Evolutionary conservation across 352 stramenopile genomes (phyloP).

Genomic region (Pythium plurisporium): DNA sequence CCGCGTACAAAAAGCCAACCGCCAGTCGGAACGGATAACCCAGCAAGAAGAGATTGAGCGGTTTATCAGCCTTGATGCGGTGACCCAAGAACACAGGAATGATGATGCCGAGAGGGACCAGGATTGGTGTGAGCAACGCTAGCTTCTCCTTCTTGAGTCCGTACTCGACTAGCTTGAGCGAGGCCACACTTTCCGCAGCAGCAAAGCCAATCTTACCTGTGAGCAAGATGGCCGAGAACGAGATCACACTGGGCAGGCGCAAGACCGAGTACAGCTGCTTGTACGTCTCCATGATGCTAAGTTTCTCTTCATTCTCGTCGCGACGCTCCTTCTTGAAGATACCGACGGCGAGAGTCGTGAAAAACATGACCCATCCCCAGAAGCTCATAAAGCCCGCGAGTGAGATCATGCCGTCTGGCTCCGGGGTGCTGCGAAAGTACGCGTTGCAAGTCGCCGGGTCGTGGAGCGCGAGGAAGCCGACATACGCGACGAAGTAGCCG

Average conservation of each 20-base stretch:
- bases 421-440: conserved; percentile 70
- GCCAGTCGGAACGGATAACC: conserved; percentile 85
- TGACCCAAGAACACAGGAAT: conserved; percentile 78
- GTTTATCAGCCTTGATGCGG: conserved; percentile 64
- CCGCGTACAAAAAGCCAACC: conserved; percentile 79
- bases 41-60: conserved; percentile 70
- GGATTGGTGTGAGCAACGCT: conserved; percentile 79
- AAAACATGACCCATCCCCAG: conserved; percentile 92
- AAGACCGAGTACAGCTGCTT: conserved; percentile 85
- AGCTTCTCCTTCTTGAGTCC: conserved; percentile 92
- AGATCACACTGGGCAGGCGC: conserved; percentile 81
- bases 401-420: conserved; percentile 77
- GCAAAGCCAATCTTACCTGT: conserved; percentile 92
- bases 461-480: conserved; percentile 98
- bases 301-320: conserved; percentile 51
- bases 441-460: conserved; percentile 89
- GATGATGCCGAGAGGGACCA: conserved; percentile 86
- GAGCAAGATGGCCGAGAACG: conserved; percentile 85
- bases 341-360: conserved; percentile 89
- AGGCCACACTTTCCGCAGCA: conserved; percentile 86
- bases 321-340: conserved; percentile 90
- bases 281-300: conserved; percentile 88
- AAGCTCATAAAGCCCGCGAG: conserved; percentile 91
- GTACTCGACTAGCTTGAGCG: conserved; percentile 91
- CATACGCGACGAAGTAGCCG: conserved; percentile 97